Conservation (phyloP, 495 filamentous ascomycete species). For the Patellaria atrata region DNA sequence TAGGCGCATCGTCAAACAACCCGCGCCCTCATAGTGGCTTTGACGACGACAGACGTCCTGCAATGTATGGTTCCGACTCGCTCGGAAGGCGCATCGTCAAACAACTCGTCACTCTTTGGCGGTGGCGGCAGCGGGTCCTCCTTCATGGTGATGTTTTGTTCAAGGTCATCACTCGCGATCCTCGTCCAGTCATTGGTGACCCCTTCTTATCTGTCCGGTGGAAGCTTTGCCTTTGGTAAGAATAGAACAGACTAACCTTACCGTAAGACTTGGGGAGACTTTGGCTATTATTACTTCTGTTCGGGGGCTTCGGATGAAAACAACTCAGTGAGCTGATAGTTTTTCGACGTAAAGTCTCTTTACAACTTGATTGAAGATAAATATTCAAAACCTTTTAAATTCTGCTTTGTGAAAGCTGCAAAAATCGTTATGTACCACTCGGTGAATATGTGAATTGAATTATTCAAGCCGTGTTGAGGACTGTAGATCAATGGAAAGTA, state of each 20-base stretch:
- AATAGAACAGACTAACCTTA: conserved; percentile 14
- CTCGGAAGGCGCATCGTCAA: conserved; percentile 6
- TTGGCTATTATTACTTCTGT: conserved; percentile 9
- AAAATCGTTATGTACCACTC: conserved; percentile 6
- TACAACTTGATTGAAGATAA: conserved; percentile 8
- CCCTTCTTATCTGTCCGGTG: conserved; percentile 7
- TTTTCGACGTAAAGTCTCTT: conserved; percentile 8
- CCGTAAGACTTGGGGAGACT: conserved; percentile 10
- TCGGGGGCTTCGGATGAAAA: conserved; percentile 5
- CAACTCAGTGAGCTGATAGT: conserved; percentile 5
- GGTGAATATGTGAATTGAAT: conserved; percentile 8
- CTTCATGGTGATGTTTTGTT: conserved; percentile 13
- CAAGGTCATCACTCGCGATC: conserved; percentile 4
- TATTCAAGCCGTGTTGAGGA: conserved; percentile 5
- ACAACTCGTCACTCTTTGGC: conserved; percentile 11
- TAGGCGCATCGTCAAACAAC: conserved; percentile 7
- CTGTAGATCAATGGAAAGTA: too few relatives aligned
- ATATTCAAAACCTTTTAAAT: conserved; percentile 9
- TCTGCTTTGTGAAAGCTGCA: conserved; percentile 9
- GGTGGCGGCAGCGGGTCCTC: conserved; percentile 8
- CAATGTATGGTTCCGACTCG: conserved; percentile 11
- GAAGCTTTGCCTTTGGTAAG: conserved; percentile 5
- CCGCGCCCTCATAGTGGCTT: too few relatives aligned
- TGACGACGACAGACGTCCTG: conserved; percentile 8
- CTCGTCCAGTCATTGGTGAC: conserved; percentile 10